These are phyloP conservation scores for Neonectria neomacrospora DNA, from an alignment of 2,329 filamentous ascomycete species.

Conservation along the genomic window DNA sequence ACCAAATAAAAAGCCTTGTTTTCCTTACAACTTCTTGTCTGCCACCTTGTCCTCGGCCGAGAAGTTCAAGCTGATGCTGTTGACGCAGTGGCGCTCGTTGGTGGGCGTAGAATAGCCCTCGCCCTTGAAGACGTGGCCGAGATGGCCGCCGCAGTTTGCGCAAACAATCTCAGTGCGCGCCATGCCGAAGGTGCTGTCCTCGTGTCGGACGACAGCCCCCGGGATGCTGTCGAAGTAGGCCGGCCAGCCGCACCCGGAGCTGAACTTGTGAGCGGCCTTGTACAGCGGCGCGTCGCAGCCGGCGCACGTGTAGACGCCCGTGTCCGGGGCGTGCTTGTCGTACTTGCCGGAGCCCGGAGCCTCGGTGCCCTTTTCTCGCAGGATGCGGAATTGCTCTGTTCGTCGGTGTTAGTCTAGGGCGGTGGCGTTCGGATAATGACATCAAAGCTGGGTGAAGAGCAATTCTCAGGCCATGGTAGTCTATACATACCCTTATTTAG, in stretches of 20 bases:
- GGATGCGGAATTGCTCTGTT: constrained; percentile 92
- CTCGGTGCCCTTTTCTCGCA: constrained; percentile 94
- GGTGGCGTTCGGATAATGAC: background rate
- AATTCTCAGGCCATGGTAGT: background rate
- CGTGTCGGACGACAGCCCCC: constrained; percentile 85
- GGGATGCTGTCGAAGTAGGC: constrained; percentile 97
- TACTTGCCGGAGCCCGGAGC: constrained; percentile 81
- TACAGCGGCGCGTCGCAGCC: constrained; percentile 90
- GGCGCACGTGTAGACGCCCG: constrained; percentile 87
- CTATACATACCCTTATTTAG: constrained; percentile 66
- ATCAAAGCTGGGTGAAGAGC: background rate
- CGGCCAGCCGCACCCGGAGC: constrained; percentile 96
- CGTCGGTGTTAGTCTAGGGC: constrained; percentile 17
- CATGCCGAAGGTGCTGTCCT: constrained; percentile 84
- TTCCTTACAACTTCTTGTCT: constrained; percentile 47
- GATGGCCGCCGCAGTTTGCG: constrained; percentile 90
- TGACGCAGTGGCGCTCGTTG: constrained; percentile 97
- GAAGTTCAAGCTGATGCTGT: constrained; percentile 91
- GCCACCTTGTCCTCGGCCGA: constrained; percentile 68
- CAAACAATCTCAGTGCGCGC: constrained; percentile 92
- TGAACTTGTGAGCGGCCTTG: constrained; percentile 94
- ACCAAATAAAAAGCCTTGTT: constrained; percentile 49
- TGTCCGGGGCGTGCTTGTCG: constrained; percentile 82
- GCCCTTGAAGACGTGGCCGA: constrained; percentile 96
- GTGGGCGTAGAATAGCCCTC: constrained; percentile 87